Base-by-base conservation (phyloP, 2,329 filamentous ascomycete genomes). In the Laburnicola sp. region DNA sequence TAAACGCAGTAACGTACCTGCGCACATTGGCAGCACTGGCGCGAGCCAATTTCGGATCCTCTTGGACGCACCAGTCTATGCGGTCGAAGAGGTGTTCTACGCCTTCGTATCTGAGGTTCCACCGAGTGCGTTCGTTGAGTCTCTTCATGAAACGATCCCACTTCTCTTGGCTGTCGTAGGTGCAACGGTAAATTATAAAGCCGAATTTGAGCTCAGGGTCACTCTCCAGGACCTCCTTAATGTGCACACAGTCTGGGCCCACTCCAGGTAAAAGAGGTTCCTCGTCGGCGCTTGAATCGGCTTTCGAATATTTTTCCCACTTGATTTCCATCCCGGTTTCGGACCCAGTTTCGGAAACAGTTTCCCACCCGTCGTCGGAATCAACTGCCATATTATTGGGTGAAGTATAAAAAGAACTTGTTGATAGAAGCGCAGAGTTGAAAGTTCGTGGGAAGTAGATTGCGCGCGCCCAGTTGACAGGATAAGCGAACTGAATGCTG, bases 171-270 rank as follows among this genome's bases (percentile, higher is more conserved):
- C 38, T n/a, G 4, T 38, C 44, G 45, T 57, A 57, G 32, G 54
- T 54, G 47, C 49, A 54, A 41, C 47, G 54, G 44, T 59, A 59
- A 22, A 57, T 50, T 3, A 59, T 45, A 40, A 57, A 57, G 37
- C 57, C 57, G 38, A 52, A 53, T 50, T 48, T 57, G 6, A 51
- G 40, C 21, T 26, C 10, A 8, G 38, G 38, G 3, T 40, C 23
- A 6, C n/a, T 10, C 3, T 28, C 16, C 16, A 40, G 23, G 10
- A 26, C 23, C 2, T 40, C 23, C 1, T 40, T 11, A 23, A 40
- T 40, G 23, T 23, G 5, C 23, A 28, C 25, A 21, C n/a, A 23
- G 23, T 11, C 38, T 22, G 35, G 16, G 21, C 23, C 23, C 16
- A 6, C 4, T 37, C 16, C 8, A 22, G n/a, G 11, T 11, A 8